Conservation (phyloP, 1,284 basidiomycete genomes). For the Cryptococcus depauperatus region DNA sequence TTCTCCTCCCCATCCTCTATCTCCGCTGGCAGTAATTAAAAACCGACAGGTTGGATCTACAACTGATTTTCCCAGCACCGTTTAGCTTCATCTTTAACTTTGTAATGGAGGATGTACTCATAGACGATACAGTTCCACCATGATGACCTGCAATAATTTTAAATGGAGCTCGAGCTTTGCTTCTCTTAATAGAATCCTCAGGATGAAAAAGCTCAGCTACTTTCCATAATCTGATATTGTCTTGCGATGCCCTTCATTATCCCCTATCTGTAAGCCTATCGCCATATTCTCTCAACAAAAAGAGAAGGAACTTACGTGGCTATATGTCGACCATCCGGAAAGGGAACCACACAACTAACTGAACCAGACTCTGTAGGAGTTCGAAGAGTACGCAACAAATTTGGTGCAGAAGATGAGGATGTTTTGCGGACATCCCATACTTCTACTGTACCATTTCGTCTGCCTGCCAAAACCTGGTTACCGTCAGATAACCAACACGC, state of each 20-base stretch:
- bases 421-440: constrained; percentile 81
- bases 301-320: constrained; percentile 58
- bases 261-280: constrained; percentile 4
- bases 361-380: constrained; percentile 85
- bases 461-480: constrained; percentile 78
- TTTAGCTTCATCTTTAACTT: not conserved
- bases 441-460: constrained; percentile 84
- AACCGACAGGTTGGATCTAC: constrained; percentile 78
- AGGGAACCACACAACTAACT: constrained; percentile 78
- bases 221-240: constrained; percentile 93
- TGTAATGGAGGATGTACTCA: constrained; percentile 54
- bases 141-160: constrained; percentile 96
- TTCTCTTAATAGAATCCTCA: constrained; percentile 53
- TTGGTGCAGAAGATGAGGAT: constrained; percentile 53
- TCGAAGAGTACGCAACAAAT: constrained; percentile 67
- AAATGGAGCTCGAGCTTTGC: constrained; percentile 58
- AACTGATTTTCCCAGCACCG: constrained; percentile 50
- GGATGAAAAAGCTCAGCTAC: constrained; percentile 64
- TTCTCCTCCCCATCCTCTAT: constrained; percentile 89
- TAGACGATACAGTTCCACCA: constrained; percentile 82
- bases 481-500: constrained; percentile 92
- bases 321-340: constrained; percentile 83
- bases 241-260: constrained; percentile 66
- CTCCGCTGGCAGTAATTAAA: constrained; percentile 84
- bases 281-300: not conserved